Evolutionary conservation across 495 filamentous ascomycete species (phyloP).

Genomic region (Hyphodiscus hymeniophilus): DNA sequence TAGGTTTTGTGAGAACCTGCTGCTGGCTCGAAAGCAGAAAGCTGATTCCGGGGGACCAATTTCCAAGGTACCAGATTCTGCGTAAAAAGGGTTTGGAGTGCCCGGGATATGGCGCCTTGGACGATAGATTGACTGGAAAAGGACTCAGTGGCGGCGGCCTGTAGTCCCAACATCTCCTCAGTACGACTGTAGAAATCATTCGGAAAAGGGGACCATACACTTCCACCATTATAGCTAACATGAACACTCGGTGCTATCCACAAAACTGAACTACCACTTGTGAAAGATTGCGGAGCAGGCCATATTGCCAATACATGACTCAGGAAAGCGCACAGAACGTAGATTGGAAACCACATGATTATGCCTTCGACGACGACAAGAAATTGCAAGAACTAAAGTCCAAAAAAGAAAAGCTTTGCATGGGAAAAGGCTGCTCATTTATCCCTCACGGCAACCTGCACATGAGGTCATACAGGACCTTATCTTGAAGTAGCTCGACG

Average conservation of each 20-base stretch:
- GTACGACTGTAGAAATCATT: slow-evolving; percentile 23
- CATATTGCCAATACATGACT: slow-evolving; percentile 39
- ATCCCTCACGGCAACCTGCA: too few relatives aligned
- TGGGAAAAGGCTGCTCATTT: too few relatives aligned
- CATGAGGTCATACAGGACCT: too few relatives aligned
- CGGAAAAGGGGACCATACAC: slow-evolving; percentile 34
- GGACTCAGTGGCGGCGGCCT: slow-evolving; percentile 20
- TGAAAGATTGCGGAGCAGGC: slow-evolving; percentile 47
- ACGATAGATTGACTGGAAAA: slow-evolving; percentile 40
- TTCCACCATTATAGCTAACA: slow-evolving; percentile 47
- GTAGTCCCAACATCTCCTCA: slow-evolving; percentile 34
- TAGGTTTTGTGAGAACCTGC: slow-evolving; percentile 31
- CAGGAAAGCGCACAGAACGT: slow-evolving; percentile 5
- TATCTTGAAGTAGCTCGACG: too few relatives aligned
- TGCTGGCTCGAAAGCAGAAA: slow-evolving; percentile 52
- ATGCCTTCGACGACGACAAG: neutral
- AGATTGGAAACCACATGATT: slow-evolving; percentile 12
- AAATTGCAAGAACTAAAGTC: too few relatives aligned
- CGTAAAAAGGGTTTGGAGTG: slow-evolving; percentile 45
- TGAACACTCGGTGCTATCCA: slow-evolving; percentile 46
- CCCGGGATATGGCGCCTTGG: slow-evolving; percentile 37
- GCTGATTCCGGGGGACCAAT: slow-evolving; percentile 48
- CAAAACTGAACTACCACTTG: slow-evolving; percentile 42
- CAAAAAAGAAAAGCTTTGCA: too few relatives aligned
- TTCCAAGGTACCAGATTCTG: slow-evolving; percentile 68